These are phyloP conservation scores for Paramecium caudatum DNA, from an alignment of 73 alveolate species.

Conservation along the genomic window DNA sequence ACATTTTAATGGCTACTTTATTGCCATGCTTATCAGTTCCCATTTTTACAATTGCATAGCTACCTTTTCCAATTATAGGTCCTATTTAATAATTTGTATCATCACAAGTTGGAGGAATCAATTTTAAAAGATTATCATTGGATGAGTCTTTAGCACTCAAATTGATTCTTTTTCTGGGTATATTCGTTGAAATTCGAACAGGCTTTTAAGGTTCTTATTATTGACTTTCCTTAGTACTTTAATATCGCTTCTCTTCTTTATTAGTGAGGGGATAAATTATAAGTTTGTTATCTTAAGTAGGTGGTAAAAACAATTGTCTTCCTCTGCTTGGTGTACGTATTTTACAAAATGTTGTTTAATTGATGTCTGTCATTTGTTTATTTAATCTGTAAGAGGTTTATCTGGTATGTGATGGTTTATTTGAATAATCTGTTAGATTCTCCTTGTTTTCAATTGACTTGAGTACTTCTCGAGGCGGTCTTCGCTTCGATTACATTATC, in stretches of 20 bases:
- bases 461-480: constrained; percentile 47
- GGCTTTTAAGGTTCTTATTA: background rate
- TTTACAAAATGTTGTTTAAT: background rate
- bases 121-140: constrained; percentile 11
- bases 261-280: too few species aligned
- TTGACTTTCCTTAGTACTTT: constrained; percentile 50
- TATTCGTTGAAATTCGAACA: background rate
- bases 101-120: constrained; percentile 76
- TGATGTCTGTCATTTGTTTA: background rate
- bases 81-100: constrained; percentile 84
- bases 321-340: constrained; percentile 49
- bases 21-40: constrained; percentile 87
- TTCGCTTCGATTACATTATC: too few species aligned
- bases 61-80: constrained; percentile 90
- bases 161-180: background rate
- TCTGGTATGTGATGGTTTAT: background rate
- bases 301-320: constrained; percentile 44
- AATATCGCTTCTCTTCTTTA: background rate
- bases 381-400: background rate
- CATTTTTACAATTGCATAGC: constrained; percentile 93
- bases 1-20: constrained; percentile 92
- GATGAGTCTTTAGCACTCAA: constrained; percentile 25
- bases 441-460: constrained; percentile 22
- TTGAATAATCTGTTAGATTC: constrained; percentile 5
- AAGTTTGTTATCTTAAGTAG: background rate